Evolutionary conservation across 352 stramenopile species (phyloP).

Genomic region (Globisporangium carolinianum): DNA sequence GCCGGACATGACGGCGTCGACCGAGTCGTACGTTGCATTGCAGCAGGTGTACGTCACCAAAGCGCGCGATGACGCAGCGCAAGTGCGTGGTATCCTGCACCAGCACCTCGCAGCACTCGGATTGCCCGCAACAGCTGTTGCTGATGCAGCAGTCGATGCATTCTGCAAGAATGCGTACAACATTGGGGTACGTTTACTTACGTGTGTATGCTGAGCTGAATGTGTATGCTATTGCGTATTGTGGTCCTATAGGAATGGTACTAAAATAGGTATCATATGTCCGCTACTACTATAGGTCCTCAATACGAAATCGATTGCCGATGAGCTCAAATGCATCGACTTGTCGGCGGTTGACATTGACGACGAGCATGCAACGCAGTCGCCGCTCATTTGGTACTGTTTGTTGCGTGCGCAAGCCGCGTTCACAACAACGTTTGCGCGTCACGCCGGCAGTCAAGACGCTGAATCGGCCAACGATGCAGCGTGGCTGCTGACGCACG

Average conservation of each 20-base stretch:
- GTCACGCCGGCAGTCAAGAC: constrained; percentile 79
- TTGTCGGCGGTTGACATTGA: constrained; percentile 66
- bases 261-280: no score
- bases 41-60: constrained; percentile 92
- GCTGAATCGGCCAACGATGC: constrained; percentile 46
- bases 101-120: constrained; percentile 20
- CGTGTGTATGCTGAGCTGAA: no score
- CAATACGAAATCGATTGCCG: constrained; percentile 67
- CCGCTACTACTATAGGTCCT: constrained; percentile 26
- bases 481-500: constrained; percentile 50
- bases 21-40: constrained; percentile 90
- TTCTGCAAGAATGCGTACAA: constrained; percentile 94
- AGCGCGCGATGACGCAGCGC: constrained; percentile 63
- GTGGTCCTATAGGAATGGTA: neutral
- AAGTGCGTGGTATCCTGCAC: constrained; percentile 31
- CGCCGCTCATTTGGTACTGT: constrained; percentile 94
- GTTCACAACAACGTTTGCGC: constrained; percentile 44
- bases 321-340: constrained; percentile 76
- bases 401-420: constrained; percentile 75
- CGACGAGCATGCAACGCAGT: constrained; percentile 81
- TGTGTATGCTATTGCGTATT: neutral
- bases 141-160: constrained; percentile 59
- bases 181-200: constrained; percentile 45
- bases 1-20: constrained; percentile 96
- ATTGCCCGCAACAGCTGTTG: constrained; percentile 27